phyloP scores from a whole-genome alignment of 2,329 filamentous ascomycete genomes.

The Stachybotrys chlorohalonatus region DNA sequence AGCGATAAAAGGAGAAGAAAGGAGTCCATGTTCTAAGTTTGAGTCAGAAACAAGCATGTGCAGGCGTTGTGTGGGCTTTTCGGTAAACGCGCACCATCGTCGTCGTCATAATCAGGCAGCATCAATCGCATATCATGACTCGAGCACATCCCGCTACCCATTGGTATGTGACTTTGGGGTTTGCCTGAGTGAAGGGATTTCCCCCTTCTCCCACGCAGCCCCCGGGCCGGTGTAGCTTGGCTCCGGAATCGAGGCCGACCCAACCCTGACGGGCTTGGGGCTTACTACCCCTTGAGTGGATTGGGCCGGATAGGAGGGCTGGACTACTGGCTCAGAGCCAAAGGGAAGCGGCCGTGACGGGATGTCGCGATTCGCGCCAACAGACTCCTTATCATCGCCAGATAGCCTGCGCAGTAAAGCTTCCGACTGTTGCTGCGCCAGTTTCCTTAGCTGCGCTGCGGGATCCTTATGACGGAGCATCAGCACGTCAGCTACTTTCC shows the following conservation, averaged over 20 bases:
- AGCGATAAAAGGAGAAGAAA: background rate
- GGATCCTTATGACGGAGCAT: slow-evolving; percentile 54
- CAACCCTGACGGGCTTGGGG: slow-evolving; percentile 33
- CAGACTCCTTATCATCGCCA: slow-evolving; percentile 16
- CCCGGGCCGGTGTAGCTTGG: slow-evolving; percentile 43
- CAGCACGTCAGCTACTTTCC: slow-evolving; percentile 40
- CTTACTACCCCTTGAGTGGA: slow-evolving; percentile 21
- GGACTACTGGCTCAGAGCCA: slow-evolving; percentile 35
- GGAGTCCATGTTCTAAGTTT: background rate
- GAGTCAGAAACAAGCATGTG: background rate
- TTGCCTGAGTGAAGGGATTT: slow-evolving; percentile 24
- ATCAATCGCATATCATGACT: slow-evolving; percentile 16
- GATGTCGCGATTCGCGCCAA: slow-evolving; percentile 29
- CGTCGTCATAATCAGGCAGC: background rate
- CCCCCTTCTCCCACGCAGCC: slow-evolving; percentile 41
- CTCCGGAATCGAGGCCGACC: slow-evolving; percentile 25
- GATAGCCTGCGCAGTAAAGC: slow-evolving; percentile 47
- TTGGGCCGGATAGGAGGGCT: slow-evolving; percentile 17
- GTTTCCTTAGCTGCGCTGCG: slow-evolving; percentile 57
- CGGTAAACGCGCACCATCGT: background rate
- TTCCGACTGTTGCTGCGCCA: slow-evolving; percentile 58
- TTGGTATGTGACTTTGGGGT: slow-evolving; percentile 29
- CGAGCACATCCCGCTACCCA: slow-evolving; percentile 30
- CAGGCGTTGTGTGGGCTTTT: background rate
- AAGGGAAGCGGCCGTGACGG: slow-evolving; percentile 42